Conservation (phyloP, 345 rosid genomes). For the Brassica carinata region DNA sequence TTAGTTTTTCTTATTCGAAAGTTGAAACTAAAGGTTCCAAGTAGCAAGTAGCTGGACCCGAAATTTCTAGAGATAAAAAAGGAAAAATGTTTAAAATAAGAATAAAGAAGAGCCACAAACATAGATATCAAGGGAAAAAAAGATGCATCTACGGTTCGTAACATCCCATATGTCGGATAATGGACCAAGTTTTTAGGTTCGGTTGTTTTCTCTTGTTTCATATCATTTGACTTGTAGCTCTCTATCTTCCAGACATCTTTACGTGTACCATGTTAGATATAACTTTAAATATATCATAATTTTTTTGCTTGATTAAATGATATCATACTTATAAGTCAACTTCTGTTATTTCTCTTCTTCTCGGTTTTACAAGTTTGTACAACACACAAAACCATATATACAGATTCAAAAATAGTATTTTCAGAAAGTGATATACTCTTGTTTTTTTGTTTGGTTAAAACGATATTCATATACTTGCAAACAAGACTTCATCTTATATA, state of each 20-base stretch:
- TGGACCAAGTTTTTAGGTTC: constrained; percentile 33
- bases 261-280: not conserved
- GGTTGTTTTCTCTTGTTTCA: constrained; percentile 10
- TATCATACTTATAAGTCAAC: not conserved
- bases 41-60: constrained; percentile 18
- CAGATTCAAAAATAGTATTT: not conserved
- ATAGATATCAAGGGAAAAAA: constrained; percentile 17
- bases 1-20: not conserved
- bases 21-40: constrained; percentile 2
- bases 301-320: too few species aligned
- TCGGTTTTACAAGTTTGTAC: not conserved
- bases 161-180: constrained; percentile 38
- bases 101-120: constrained; percentile 25
- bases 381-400: not conserved
- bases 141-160: constrained; percentile 41
- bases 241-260: not conserved
- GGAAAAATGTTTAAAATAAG: not conserved
- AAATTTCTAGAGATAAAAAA: not conserved
- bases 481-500: not conserved
- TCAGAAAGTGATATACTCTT: not conserved
- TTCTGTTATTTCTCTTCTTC: not conserved
- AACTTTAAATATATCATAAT: not conserved
- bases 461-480: not conserved
- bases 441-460: not conserved
- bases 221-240: constrained; percentile 9